Evolutionary conservation across 2,329 filamentous ascomycete species (phyloP).

Genomic region (Chaetothyriales sp.): DNA sequence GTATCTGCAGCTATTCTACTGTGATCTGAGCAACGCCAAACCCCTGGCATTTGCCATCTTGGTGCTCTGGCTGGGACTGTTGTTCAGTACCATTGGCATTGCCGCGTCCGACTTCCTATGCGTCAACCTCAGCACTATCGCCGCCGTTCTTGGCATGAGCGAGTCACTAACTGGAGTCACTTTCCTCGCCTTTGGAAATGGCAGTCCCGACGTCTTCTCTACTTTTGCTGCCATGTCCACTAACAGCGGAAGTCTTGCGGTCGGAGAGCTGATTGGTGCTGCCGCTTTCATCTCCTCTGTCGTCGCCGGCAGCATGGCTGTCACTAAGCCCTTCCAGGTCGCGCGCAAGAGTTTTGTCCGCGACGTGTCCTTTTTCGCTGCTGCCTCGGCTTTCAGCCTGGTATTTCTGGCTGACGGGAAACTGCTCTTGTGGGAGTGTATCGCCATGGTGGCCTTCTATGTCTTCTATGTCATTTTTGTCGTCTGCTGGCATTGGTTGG

Average conservation of each 20-base stretch:
- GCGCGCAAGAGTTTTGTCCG: conserved; percentile 78
- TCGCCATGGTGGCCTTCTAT: conserved; percentile 82
- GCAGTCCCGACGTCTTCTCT: conserved; percentile 94
- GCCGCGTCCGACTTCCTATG: conserved; percentile 98
- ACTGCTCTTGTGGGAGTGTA: conserved; percentile 78
- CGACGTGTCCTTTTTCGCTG: conserved; percentile 83
- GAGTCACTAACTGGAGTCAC: conserved; percentile 95
- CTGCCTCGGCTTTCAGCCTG: conserved; percentile 76
- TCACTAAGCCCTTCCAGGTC: conserved; percentile 90
- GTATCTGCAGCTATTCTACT: conserved; percentile 88
- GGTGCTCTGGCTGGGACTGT: conserved; percentile 67
- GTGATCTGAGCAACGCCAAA: conserved; percentile 52
- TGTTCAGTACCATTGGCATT: conserved; percentile 95
- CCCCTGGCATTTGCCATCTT: conserved; percentile 68
- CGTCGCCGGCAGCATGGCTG: conserved; percentile 90
- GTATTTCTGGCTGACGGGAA: conserved; percentile 72
- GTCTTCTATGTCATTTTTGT: conserved; percentile 78
- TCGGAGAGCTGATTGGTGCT: conserved; percentile 88
- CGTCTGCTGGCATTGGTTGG: conserved; percentile 82
- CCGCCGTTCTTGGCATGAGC: conserved; percentile 76
- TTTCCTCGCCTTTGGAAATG: conserved; percentile 92
- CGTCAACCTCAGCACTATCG: conserved; percentile 87
- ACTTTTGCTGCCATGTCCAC: conserved; percentile 97
- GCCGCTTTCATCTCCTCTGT: conserved; percentile 94
- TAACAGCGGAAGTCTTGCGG: conserved; percentile 89